Evolutionary conservation across 371 early-diverging fungal genomes (phyloP).

Genomic region (Mortierella sp.): DNA sequence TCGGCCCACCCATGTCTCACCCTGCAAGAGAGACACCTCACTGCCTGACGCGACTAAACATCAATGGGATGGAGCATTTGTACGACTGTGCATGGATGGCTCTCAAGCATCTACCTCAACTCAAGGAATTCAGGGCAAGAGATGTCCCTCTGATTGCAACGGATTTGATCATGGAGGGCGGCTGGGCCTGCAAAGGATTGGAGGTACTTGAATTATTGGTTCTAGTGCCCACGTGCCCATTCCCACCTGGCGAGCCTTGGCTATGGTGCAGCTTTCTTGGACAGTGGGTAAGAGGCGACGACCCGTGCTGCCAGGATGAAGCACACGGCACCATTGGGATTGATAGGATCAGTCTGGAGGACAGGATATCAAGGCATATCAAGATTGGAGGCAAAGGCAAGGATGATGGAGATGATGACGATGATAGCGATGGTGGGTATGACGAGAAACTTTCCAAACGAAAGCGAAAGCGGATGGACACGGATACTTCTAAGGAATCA

Average conservation of each 20-base stretch:
- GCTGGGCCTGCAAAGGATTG: slow-evolving; percentile 24
- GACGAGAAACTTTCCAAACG: too few species aligned
- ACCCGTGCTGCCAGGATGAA: too few species aligned
- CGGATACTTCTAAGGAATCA: too few species aligned
- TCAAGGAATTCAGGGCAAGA: slow-evolving; percentile 18
- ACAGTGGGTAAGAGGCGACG: too few species aligned
- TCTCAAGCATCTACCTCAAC: slow-evolving; percentile 8
- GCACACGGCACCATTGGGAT: too few species aligned
- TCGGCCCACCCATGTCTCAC: slow-evolving; percentile 10
- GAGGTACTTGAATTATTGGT: slow-evolving; percentile 11
- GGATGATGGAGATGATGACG: too few species aligned
- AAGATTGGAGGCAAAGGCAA: too few species aligned
- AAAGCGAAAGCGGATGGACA: too few species aligned
- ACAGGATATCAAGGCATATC: too few species aligned
- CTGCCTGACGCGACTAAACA: slow-evolving; percentile 17
- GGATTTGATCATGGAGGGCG: slow-evolving; percentile 7
- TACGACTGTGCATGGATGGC: not conserved
- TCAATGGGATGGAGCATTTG: slow-evolving; percentile 5
- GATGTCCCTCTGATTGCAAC: slow-evolving; percentile 18
- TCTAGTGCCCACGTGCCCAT: not conserved
- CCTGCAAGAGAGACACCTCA: not conserved
- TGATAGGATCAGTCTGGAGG: too few species aligned
- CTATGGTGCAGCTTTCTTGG: too few species aligned
- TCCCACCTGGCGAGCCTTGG: not conserved
- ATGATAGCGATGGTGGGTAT: too few species aligned